phyloP scores from a whole-genome alignment of 108 stramenopile genomes.

The Fragilariopsis cylindrus region DNA sequence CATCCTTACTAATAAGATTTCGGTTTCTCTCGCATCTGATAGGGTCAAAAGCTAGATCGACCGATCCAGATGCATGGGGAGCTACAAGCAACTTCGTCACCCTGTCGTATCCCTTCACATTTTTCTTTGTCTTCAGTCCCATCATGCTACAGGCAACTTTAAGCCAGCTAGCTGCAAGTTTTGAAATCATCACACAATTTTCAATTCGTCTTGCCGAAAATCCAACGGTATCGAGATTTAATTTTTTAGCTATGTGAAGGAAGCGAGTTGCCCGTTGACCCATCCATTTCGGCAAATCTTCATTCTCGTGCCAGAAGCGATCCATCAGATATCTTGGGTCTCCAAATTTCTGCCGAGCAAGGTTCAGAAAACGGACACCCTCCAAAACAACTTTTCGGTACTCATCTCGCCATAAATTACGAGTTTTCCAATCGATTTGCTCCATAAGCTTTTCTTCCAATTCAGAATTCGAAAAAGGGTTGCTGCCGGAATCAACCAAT shows the following conservation, averaged over 20 bases:
- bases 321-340: constrained; percentile 47
- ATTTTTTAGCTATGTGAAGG: constrained; percentile 41
- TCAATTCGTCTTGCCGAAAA: constrained; percentile 43
- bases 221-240: constrained; percentile 34
- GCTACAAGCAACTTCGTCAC: constrained; percentile 38
- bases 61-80: constrained; percentile 46
- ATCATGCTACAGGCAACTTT: constrained; percentile 49
- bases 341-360: constrained; percentile 33
- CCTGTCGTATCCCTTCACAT: constrained; percentile 42
- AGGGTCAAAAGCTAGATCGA: constrained; percentile 37
- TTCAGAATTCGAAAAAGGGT: constrained; percentile 26
- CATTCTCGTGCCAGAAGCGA: constrained; percentile 38
- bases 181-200: constrained; percentile 42
- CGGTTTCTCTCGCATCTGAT: constrained; percentile 43
- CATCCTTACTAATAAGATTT: constrained; percentile 45
- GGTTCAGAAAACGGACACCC: constrained; percentile 41
- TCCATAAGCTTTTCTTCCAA: constrained; percentile 49
- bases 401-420: constrained; percentile 60
- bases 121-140: constrained; percentile 42
- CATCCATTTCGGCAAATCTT: constrained; percentile 55
- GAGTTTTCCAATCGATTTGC: constrained; percentile 54
- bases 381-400: constrained; percentile 52
- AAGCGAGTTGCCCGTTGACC: constrained; percentile 59
- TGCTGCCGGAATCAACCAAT: constrained; percentile 8
- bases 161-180: constrained; percentile 55